Conservation (phyloP, 495 filamentous ascomycete species). For the Neurospora sp. region DNA sequence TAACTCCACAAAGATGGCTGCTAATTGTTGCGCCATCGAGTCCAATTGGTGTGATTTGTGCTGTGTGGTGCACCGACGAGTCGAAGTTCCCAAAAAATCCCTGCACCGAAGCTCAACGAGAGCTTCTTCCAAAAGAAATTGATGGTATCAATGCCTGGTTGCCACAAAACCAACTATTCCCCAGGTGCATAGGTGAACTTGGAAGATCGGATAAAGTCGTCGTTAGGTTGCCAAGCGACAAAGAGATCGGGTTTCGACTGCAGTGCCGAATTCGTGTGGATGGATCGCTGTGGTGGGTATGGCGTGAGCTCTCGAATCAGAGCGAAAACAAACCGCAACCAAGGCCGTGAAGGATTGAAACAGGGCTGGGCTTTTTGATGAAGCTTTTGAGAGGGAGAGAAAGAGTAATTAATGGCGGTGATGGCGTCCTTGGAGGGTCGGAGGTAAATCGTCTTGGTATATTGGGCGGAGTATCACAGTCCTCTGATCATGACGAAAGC, state of each 20-base stretch:
- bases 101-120: neutral
- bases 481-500: neutral
- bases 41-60: neutral
- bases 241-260: neutral
- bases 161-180: neutral
- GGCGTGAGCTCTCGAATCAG: slow-evolving; percentile 16
- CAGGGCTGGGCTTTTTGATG: neutral
- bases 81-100: neutral
- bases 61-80: slow-evolving; percentile 1
- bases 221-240: neutral
- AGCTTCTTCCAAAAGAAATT: neutral
- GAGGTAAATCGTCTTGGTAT: neutral
- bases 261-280: neutral
- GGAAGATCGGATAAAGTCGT: neutral
- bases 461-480: neutral
- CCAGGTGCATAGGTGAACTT: neutral
- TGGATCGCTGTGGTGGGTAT: slow-evolving; percentile 2
- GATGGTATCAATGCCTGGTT: neutral
- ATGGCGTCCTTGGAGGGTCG: neutral
- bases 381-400: neutral
- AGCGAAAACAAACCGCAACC: slow-evolving; percentile 1
- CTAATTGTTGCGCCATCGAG: slow-evolving; percentile 38
- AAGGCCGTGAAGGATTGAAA: neutral
- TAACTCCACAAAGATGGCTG: slow-evolving; percentile 53
- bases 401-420: neutral